Evolutionary conservation across 305 asterid genomes (phyloP).

Genomic region (Vinca major): DNA sequence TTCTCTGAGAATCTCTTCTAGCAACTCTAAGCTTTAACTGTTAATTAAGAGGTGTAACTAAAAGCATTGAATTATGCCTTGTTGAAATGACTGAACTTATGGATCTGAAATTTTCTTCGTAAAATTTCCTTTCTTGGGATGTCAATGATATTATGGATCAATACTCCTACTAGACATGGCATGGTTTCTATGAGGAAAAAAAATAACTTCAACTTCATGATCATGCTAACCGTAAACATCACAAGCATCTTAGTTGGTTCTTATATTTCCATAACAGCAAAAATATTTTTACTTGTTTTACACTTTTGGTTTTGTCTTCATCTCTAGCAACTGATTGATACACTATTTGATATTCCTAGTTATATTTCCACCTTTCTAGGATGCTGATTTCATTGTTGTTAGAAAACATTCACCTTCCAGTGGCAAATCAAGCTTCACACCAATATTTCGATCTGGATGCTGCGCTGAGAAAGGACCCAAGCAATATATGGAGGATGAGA

Average conservation of each 20-base stretch:
- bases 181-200: neutral
- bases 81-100: no score
- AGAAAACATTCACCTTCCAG: slow-evolving; percentile 42
- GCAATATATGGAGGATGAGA: slow-evolving; percentile 87
- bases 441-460: slow-evolving; percentile 73
- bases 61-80: neutral
- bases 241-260: neutral
- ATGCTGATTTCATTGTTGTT: slow-evolving; percentile 31
- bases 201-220: neutral
- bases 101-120: neutral
- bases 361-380: slow-evolving; percentile 23
- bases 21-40: neutral
- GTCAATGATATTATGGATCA: neutral
- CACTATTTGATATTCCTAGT: neutral
- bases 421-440: slow-evolving; percentile 44
- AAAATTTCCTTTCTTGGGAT: neutral
- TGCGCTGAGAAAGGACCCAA: slow-evolving; percentile 94
- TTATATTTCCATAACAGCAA: neutral
- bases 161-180: neutral
- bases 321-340: neutral
- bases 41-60: neutral
- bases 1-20: neutral
- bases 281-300: neutral
- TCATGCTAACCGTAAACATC: neutral
- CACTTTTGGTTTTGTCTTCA: neutral